These are phyloP conservation scores for Drechslerella stenobrocha DNA, from an alignment of 2,329 filamentous ascomycete species.

Conservation along the genomic window DNA sequence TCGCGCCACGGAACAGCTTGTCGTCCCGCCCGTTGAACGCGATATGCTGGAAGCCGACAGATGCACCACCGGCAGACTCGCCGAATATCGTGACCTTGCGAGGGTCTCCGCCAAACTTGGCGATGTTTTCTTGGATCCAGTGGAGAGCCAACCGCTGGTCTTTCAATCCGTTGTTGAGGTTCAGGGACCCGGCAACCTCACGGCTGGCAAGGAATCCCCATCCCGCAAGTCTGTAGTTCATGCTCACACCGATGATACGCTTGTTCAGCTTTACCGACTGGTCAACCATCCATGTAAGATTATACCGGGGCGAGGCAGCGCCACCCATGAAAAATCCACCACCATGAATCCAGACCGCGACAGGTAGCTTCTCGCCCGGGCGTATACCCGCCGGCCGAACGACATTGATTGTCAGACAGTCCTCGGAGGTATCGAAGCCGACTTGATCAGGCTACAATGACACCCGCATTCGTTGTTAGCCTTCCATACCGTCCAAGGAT, in stretches of 20 bases:
- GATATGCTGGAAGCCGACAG: slow-evolving; percentile 60
- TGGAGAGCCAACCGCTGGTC: slow-evolving; percentile 65
- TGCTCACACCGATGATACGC: slow-evolving; percentile 61
- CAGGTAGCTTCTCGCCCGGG: slow-evolving; percentile 50
- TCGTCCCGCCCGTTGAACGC: slow-evolving; percentile 63
- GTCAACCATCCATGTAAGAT: slow-evolving; percentile 65
- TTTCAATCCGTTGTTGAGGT: slow-evolving; percentile 66
- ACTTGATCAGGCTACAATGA: slow-evolving; percentile 47
- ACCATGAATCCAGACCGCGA: slow-evolving; percentile 55
- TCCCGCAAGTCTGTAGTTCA: slow-evolving; percentile 62
- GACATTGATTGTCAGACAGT: slow-evolving; percentile 55
- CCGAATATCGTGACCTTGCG: slow-evolving; percentile 67
- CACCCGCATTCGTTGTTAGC: slow-evolving; percentile 37
- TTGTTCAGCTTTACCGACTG: slow-evolving; percentile 61
- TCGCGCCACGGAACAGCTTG: slow-evolving; percentile 61
- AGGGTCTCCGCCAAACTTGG: slow-evolving; percentile 65
- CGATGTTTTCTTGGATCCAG: slow-evolving; percentile 67
- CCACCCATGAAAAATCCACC: slow-evolving; percentile 62
- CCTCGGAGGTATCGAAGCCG: slow-evolving; percentile 49
- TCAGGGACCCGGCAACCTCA: slow-evolving; percentile 57
- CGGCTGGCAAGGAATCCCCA: slow-evolving; percentile 62
- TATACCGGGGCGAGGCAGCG: slow-evolving; percentile 64
- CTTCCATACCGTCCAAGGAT: not conserved
- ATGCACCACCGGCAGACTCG: slow-evolving; percentile 63
- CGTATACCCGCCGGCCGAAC: slow-evolving; percentile 51